Evolutionary conservation across 139 green algal species (phyloP), one percentile per base, ranked within the genome.

Genomic region (Zygnema circumcarinatum): DNA sequence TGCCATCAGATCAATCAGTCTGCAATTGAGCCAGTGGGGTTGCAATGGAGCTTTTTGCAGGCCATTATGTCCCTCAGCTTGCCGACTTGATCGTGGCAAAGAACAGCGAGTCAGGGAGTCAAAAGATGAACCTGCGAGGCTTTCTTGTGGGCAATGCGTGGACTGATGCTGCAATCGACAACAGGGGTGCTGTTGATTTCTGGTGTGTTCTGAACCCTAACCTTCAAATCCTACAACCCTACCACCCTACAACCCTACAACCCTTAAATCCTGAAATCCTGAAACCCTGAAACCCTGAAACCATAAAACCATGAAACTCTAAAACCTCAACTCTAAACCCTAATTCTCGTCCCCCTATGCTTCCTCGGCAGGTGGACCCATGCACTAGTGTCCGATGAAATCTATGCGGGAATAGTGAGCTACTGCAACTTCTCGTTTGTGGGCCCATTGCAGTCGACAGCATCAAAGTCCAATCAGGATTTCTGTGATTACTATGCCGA

Each of bases 91-190:
- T 97, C 25, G 74, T 95, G 11, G 75, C 90, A 53, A 89, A 85
- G 67, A 94, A 95, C 33, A 40, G 11, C 32, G 31, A n/a, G 21
- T 2, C 32, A 16, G 83, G 33, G 21, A 0, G 1, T 78, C 3
- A 33, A 40, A 67, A 42, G 0, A 90, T 89, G 25, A 90, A 88
- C 0, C 25, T 89, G 39, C 20, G 35, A 78, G 83, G 83, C 75
- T 79, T 89, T 79, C 39, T 73, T 29, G 74, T 89, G 40, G 93
- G 95, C 67, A 98, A 98, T 80, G 87, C 95, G 0, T 98, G 94
- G 94, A 96, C 94, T 0, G 94, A 98, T 74, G 67, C 94, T 0
- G 42, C 74, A 0, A 92, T 93, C 0, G 95, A 98, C 89, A 98
- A 98, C 88, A 53, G 90, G 29, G 93, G 94, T 89, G 88, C 83